Evolutionary conservation across 345 rosid species (phyloP).

Genomic region (Litchi chinensis): DNA sequence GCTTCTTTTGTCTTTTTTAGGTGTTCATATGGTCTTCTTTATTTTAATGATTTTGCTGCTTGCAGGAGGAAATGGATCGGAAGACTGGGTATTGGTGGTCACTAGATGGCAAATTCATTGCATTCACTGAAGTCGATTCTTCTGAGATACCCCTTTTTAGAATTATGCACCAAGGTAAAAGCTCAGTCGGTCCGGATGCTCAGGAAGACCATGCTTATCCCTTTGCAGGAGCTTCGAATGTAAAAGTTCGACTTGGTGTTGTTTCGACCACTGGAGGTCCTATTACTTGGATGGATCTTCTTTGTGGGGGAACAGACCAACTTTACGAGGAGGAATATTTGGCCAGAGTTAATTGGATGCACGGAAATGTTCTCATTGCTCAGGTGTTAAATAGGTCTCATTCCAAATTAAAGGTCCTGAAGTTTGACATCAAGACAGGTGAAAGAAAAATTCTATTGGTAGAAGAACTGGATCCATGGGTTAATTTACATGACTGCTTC

Average conservation of each 20-base stretch:
- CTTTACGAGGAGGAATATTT: conserved; percentile 69
- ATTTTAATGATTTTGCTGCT: conserved; percentile 16
- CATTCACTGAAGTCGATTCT: conserved; percentile 82
- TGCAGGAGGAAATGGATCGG: conserved; percentile 97
- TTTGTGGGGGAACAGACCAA: conserved; percentile 66
- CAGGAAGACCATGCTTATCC: conserved; percentile 97
- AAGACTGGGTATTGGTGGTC: conserved; percentile 99
- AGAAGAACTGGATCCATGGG: conserved; percentile 75
- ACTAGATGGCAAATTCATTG: conserved; percentile 79
- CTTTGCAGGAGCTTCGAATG: conserved; percentile 92
- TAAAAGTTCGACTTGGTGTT: conserved; percentile 81
- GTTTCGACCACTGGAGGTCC: conserved; percentile 75
- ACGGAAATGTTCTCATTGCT: conserved; percentile 60
- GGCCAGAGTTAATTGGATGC: conserved; percentile 90
- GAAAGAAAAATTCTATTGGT: conserved; percentile 56
- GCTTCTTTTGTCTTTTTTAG: not conserved
- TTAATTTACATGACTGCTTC: conserved; percentile 90
- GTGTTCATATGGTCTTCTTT: not conserved
- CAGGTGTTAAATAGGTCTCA: conserved; percentile 90
- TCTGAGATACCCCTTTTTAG: conserved; percentile 74
- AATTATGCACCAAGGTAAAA: conserved; percentile 97
- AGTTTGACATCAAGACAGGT: conserved; percentile 75
- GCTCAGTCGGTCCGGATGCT: conserved; percentile 73
- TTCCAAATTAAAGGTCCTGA: conserved; percentile 59
- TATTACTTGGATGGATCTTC: conserved; percentile 82